phyloP scores from a whole-genome alignment of 805 yeast species.

The Starmerella sp. region DNA sequence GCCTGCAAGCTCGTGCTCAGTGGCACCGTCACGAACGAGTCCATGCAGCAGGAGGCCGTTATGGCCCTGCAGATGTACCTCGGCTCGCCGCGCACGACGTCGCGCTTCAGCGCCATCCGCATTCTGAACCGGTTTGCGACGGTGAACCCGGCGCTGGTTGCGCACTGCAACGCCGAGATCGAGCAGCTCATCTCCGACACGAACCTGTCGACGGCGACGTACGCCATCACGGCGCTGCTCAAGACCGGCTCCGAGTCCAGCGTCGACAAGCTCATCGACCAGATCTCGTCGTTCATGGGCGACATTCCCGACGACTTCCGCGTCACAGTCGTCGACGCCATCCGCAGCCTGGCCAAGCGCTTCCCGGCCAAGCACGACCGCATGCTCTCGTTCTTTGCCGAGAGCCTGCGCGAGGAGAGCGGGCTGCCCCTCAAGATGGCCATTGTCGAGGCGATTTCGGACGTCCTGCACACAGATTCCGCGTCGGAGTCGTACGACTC shows the following conservation, averaged over 20 bases:
- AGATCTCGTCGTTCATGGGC: constrained; percentile 77
- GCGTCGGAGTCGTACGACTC: constrained; percentile 21
- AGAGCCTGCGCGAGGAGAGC: constrained; percentile 82
- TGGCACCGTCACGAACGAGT: constrained; percentile 40
- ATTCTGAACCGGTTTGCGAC: constrained; percentile 75
- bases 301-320: constrained; percentile 95
- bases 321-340: constrained; percentile 87
- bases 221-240: constrained; percentile 89
- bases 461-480: constrained; percentile 50
- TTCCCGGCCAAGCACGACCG: constrained; percentile 84
- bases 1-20: constrained; percentile 68
- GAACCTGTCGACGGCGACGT: constrained; percentile 86
- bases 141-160: constrained; percentile 61
- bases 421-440: constrained; percentile 73
- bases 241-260: constrained; percentile 87
- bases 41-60: constrained; percentile 40
- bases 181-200: constrained; percentile 79
- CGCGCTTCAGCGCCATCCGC: constrained; percentile 89
- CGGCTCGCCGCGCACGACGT: constrained; percentile 77
- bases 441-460: constrained; percentile 86
- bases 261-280: constrained; percentile 79
- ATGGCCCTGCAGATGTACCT: constrained; percentile 63
- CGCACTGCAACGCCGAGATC: constrained; percentile 67
- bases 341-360: constrained; percentile 79
- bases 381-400: constrained; percentile 71